Base-by-base conservation (phyloP, 768 basidiomycete genomes). In the Lyophyllum decastes region DNA sequence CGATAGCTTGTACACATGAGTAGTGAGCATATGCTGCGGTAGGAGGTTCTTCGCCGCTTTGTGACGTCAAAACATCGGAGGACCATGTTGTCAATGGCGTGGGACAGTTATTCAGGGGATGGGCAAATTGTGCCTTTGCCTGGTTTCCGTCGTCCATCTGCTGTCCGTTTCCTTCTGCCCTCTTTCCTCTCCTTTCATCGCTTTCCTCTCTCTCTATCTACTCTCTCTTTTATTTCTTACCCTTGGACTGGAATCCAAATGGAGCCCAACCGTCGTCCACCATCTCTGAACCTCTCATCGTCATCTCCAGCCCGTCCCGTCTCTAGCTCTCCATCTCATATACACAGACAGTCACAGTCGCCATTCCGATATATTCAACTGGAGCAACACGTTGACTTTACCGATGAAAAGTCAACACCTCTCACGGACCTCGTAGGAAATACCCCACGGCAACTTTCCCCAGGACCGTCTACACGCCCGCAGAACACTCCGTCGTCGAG, bases 211-310 rank as follows among this genome's bases (percentile, higher is more conserved):
- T 51, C 33, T 33, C 51, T 51, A 12, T 45, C 51, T 57, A 38
- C 17, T 52, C 44, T 61, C 50, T 51, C 49, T 52, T 47, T 58
- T 60, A 52, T 47, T 63, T 53, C 61, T 61, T 64, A 60, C 64
- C 63, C 58, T 66, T 69, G 66, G 76, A 66, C 72, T 68, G 74
- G 74, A 59, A 49, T 70, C 70, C 67, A 65, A 55, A 68, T 71
- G 67, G 66, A 64, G 21, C 60, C 59, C 43, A 58, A 24, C 48
- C 64, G 53, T 49, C 70, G 63, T 40, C 61, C 66, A 14, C 64
- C 68, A 46, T 66, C 68, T 40, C 65, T 65, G 17, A 67, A 73
- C 40, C 66, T 72, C 61, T 57, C 73, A 56, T 58, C 70, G 26
- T 68, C 73, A 52, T 71, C 70, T 40, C 68, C 65, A 54, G 64